Evolutionary conservation across 140 eudicot species (phyloP), one percentile per base, ranked within the genome.

Genomic region (Cichorium intybus): DNA sequence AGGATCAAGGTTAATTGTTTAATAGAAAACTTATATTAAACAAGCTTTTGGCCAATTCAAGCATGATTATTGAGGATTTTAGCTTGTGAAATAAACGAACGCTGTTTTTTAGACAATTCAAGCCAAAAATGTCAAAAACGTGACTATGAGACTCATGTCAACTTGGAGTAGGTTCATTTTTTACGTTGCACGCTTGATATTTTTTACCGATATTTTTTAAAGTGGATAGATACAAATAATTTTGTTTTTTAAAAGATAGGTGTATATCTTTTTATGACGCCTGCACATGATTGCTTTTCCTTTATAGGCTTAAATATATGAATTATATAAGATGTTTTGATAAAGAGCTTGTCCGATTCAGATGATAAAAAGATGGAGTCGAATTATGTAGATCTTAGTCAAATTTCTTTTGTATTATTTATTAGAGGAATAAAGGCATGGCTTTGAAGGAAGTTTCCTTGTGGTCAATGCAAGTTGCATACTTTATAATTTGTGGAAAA

Each of bases 381-480:
- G 49, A 43, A 43, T 14, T 15, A 3, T 43, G n/a, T 14, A 43
- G 49, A 43, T n/a, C 17, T 2, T 58, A 29, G 28, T 27, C 22
- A 33, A 33, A 23, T 7, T 2, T 0, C 39, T 37, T 21, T 20
- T 12, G 3, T 39, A 39, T 12, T 39, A 14, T 47, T 5, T 15
- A 7, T 17, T 58, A 56, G 12, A 57, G 28, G 43, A 70, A 39
- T 29, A 62, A 52, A 28, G 39, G 68, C 55, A 46, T 41, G 47
- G 48, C 16, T 35, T 37, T 28, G 29, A 63, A 59, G 64, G 74
- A 74, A 67, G 74, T 21, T 74, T 67, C 74, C 20, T 55, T 15
- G 61, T 51, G 21, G 71, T 65, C 71, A 22, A 49, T 49, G 49
- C 34, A 74, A 57, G 62, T 65, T 56, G 52, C 11, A 33, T 73